Percentiles rank a stretch among this genome's conserved stretches.
These are phyloP conservation scores for Emmonsiellopsis sp. DNA, from an alignment of 2,329 filamentous ascomycete species.

Conservation along the genomic window DNA sequence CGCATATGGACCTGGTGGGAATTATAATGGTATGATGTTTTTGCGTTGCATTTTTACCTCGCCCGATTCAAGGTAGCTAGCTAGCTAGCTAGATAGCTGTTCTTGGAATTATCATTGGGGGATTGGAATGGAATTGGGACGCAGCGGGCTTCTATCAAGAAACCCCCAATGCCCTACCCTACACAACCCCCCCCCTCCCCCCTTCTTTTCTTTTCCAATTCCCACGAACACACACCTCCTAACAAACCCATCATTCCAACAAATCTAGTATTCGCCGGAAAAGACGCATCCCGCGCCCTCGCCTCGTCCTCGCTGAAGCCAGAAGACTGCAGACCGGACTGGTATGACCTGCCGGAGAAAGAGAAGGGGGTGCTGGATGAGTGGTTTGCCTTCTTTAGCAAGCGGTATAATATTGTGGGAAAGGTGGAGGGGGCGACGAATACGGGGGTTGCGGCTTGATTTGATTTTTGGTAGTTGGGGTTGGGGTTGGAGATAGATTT, in stretches of 20 bases:
- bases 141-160: too few relatives aligned
- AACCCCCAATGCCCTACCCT: too few relatives aligned
- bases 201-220: too few relatives aligned
- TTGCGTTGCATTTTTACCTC: not conserved
- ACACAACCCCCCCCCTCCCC: too few relatives aligned
- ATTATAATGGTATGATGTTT: constrained; percentile 66
- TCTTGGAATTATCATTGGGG: too few relatives aligned
- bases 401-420: constrained; percentile 75
- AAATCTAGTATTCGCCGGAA: constrained; percentile 76
- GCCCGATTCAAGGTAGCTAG: too few relatives aligned
- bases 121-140: too few relatives aligned
- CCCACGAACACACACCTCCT: not conserved
- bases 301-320: constrained; percentile 76
- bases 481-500: too few relatives aligned
- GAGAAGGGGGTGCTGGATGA: constrained; percentile 79
- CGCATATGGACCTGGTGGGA: constrained; percentile 70
- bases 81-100: too few relatives aligned
- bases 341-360: constrained; percentile 73
- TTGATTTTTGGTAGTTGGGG: not conserved
- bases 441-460: constrained; percentile 5
- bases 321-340: constrained; percentile 75
- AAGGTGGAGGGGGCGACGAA: constrained; percentile 35
- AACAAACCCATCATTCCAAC: not conserved
- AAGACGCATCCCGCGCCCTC: constrained; percentile 88
- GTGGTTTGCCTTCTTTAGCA: constrained; percentile 94